Base-by-base conservation (phyloP, 495 filamentous ascomycete genomes). In the Penicillium pancosmium region DNA sequence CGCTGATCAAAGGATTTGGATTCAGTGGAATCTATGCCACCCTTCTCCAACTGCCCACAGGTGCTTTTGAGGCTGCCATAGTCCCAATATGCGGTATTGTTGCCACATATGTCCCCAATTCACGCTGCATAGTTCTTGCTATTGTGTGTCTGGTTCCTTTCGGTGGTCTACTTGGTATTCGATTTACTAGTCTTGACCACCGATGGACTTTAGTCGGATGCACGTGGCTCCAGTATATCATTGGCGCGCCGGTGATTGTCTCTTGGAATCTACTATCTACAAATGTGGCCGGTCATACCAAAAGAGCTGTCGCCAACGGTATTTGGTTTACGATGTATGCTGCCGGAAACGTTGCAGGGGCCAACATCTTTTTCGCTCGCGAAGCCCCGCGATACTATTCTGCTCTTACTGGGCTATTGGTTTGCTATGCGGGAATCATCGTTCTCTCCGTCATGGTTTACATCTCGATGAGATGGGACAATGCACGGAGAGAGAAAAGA, bases 261-360 rank as follows among this genome's bases (percentile, higher is more conserved):
- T 69, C 82, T 1, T 78, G 86, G 56, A 81, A 79, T n/a, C 56
- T 87, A 3, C 81, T 86, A 13, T 76, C 76, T 0, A 83, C 78
- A 8, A 88, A 89, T 53, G 75, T 88, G 2, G 83, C 83, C 1
- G 86, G 86, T 9, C 88, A 87, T 67, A 88, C 86, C 9, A 90
- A 90, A 66, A 84, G 88, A 50, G 75, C 76, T 1, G 60, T 78
- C 16, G 74, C 77, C 5, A 78, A 74, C 50, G 79, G 77, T 6
- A 46, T 76, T 0, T 77, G 68, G 69, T 72, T 74, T 55, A 64
- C 66, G 1, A 21, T 73, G 0, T 79, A 76, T 51, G 72, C 71
- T 0, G 72, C 65, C 7, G 76, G 74, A 0, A 79, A 78, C 60
- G 70, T 77, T 6, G 71, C 71, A 0, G 74, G 74, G 0, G 84